phyloP scores from a whole-genome alignment of 31 red algal species.

The Odonthalia washingtoniensis region DNA sequence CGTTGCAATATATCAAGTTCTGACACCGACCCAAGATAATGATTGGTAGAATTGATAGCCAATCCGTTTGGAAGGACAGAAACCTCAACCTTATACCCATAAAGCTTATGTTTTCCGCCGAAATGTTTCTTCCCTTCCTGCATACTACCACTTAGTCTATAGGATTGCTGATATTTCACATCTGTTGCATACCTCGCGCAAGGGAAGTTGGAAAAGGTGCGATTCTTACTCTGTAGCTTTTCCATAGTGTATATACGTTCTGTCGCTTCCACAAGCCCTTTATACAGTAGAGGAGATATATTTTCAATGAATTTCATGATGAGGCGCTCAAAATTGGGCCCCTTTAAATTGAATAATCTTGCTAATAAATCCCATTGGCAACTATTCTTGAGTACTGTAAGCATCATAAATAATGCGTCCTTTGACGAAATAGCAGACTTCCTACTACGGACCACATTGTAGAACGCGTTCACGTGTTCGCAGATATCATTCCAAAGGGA shows the following conservation, averaged over 20 bases:
- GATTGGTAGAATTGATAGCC: background rate
- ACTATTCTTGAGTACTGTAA: conserved; percentile 29
- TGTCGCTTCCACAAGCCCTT: background rate
- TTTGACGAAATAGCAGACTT: too few species aligned
- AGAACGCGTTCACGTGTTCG: too few species aligned
- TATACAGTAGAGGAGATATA: background rate
- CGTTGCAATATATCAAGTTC: conserved; percentile 43
- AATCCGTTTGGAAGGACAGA: conserved; percentile 50
- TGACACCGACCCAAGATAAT: conserved; percentile 24
- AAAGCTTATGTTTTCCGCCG: conserved; percentile 37
- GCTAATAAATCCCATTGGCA: conserved; percentile 26
- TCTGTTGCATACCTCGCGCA: conserved; percentile 36
- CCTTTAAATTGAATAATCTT: conserved; percentile 28
- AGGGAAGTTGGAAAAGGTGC: background rate
- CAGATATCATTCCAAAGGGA: too few species aligned
- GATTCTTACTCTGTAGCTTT: background rate
- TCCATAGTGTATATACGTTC: conserved; percentile 2
- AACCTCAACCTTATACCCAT: conserved; percentile 44
- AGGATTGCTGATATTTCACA: conserved; percentile 34
- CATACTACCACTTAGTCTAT: conserved; percentile 25
- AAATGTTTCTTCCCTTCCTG: conserved; percentile 29
- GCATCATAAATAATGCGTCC: conserved; percentile 41
- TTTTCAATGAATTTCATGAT: conserved; percentile 16
- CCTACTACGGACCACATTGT: too few species aligned
- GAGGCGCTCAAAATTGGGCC: conserved; percentile 4